Conservation (phyloP, 1,139 yeast genomes). For the Protomyces arabidopsidicola region DNA sequence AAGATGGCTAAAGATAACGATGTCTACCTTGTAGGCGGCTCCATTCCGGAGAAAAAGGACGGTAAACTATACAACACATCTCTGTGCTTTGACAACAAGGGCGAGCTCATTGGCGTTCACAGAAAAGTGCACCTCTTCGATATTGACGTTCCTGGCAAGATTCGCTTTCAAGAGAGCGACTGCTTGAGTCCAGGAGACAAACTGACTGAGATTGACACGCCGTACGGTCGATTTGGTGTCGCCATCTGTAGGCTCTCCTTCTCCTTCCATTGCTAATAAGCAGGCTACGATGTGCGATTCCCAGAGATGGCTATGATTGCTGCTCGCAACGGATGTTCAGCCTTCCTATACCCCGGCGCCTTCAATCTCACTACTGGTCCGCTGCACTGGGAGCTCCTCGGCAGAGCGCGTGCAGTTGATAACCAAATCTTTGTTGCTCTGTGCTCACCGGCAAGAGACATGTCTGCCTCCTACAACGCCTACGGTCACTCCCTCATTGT, state of each 20-base stretch:
- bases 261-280: not conserved
- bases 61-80: conserved; percentile 75
- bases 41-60: conserved; percentile 71
- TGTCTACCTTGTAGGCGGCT: conserved; percentile 75
- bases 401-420: conserved; percentile 82
- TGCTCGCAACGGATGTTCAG: conserved; percentile 70
- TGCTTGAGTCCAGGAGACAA: conserved; percentile 72
- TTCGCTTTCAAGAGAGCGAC: conserved; percentile 75
- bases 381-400: conserved; percentile 78
- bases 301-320: conserved; percentile 84
- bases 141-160: conserved; percentile 83
- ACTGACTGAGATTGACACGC: conserved; percentile 70
- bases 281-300: conserved; percentile 72
- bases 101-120: conserved; percentile 76
- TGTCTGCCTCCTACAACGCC: conserved; percentile 71
- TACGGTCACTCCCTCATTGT: conserved; percentile 87
- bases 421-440: conserved; percentile 74
- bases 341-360: conserved; percentile 92
- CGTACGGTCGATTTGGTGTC: conserved; percentile 72
- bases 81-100: conserved; percentile 63
- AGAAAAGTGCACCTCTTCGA: conserved; percentile 87
- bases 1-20: conserved; percentile 55
- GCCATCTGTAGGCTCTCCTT: conserved; percentile 60
- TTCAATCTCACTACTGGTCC: conserved; percentile 96
- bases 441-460: conserved; percentile 86